These are phyloP conservation scores for Neobulgaria alba DNA, from an alignment of 2,329 filamentous ascomycete species.

Conservation along the genomic window DNA sequence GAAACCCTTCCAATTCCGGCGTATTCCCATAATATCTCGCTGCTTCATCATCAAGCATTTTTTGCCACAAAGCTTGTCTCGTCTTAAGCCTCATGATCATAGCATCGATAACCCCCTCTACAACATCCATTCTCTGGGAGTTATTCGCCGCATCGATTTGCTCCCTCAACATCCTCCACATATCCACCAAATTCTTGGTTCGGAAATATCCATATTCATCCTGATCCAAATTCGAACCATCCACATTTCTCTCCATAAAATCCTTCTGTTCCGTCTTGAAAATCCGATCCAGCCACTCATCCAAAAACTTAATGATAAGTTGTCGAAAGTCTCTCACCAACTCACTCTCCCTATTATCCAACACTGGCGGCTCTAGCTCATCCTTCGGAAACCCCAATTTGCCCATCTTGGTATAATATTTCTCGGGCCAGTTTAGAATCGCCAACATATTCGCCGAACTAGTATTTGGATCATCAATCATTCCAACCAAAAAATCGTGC, in stretches of 20 bases:
- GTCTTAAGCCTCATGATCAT: conserved; percentile 84
- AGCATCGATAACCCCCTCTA: conserved; percentile 90
- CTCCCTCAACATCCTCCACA: conserved; percentile 96
- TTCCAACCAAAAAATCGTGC: conserved; percentile 82
- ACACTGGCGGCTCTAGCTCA: conserved; percentile 74
- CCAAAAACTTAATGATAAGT: conserved; percentile 89
- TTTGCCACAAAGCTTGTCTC: conserved; percentile 80
- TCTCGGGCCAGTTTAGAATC: conserved; percentile 90
- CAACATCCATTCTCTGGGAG: conserved; percentile 79
- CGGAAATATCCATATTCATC: conserved; percentile 88
- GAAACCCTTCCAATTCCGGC: conserved; percentile 56
- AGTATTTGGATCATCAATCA: conserved; percentile 78
- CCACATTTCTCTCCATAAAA: conserved; percentile 68
- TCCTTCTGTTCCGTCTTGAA: conserved; percentile 72
- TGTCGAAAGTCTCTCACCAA: conserved; percentile 89
- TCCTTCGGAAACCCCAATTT: conserved; percentile 74
- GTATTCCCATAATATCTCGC: conserved; percentile 56
- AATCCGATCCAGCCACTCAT: conserved; percentile 97
- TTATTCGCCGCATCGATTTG: conserved; percentile 79
- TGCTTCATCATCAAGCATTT: conserved; percentile 79
- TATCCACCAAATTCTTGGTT: conserved; percentile 82
- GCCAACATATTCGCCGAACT: conserved; percentile 80
- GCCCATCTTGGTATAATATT: conserved; percentile 92
- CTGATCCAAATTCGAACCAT: conserved; percentile 68
- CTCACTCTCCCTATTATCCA: conserved; percentile 84